A percentile compares a stretch with the other conserved stretches of the same genome.
Evolutionary conservation across 345 rosid species (phyloP).

Genomic region (Sonneratia caseolaris): DNA sequence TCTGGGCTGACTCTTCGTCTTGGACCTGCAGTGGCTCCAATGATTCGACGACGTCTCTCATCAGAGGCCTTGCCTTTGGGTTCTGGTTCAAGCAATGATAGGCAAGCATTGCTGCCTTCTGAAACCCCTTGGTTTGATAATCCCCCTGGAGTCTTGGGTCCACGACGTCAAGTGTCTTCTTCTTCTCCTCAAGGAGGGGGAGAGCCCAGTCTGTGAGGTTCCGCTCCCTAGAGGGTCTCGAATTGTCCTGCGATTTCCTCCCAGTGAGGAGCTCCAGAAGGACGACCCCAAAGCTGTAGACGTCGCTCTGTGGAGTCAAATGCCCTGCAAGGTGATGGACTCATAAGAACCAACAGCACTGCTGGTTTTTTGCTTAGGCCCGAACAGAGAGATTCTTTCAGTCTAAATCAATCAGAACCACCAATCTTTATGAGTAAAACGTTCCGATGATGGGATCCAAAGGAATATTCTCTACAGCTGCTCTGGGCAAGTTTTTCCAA

Average conservation of each 20-base stretch:
- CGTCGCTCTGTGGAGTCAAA: constrained; percentile 80
- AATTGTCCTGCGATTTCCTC: constrained; percentile 78
- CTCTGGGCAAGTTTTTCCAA: background rate
- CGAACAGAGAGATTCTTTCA: too few species aligned
- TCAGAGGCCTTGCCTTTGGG: constrained; percentile 94
- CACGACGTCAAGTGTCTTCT: constrained; percentile 57
- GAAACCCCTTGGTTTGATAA: constrained; percentile 62
- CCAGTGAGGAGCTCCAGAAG: constrained; percentile 80
- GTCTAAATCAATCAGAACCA: too few species aligned
- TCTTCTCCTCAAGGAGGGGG: constrained; percentile 79
- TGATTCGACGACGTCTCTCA: constrained; percentile 91
- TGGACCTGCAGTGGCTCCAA: constrained; percentile 76
- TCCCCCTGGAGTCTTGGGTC: constrained; percentile 71
- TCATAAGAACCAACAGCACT: background rate
- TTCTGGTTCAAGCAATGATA: constrained; percentile 87
- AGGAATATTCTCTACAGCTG: too few species aligned
- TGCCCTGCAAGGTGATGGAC: constrained; percentile 41
- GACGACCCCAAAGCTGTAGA: constrained; percentile 78
- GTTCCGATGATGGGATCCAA: too few species aligned
- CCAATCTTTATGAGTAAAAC: too few species aligned
- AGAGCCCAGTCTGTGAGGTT: constrained; percentile 87
- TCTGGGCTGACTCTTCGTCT: constrained; percentile 22
- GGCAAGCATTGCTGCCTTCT: constrained; percentile 91
- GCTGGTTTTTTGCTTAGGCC: too few species aligned
- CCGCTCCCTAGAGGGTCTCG: constrained; percentile 68